Evolutionary conservation across 805 yeast species (phyloP).

Genomic region (Candida dajiaensis): DNA sequence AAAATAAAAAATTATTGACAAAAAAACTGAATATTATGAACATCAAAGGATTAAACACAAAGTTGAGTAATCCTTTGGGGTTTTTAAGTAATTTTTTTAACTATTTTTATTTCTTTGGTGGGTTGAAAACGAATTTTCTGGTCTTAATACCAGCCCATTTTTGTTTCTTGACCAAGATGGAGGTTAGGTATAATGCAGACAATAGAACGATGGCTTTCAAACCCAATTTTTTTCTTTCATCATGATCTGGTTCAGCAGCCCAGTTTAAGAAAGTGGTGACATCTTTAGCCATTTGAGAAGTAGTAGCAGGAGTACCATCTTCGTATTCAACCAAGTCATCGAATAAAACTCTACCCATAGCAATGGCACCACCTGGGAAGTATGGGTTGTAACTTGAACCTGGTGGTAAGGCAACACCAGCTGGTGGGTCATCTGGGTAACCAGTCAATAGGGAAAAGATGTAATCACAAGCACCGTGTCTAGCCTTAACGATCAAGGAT

Average conservation of each 20-base stretch:
- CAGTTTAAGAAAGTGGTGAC: conserved; percentile 93
- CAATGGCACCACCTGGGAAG: conserved; percentile 99
- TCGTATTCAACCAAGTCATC: conserved; percentile 98
- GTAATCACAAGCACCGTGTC: conserved; percentile 97
- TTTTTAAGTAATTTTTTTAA: not conserved
- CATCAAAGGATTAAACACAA: not conserved
- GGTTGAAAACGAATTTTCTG: conserved; percentile 89
- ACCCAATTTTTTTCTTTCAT: conserved; percentile 96
- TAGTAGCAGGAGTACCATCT: conserved; percentile 97
- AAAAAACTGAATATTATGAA: not conserved
- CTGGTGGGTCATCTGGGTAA: conserved; percentile 98
- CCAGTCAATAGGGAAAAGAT: conserved; percentile 94
- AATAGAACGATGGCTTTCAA: conserved; percentile 81
- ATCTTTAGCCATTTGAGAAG: conserved; percentile 99
- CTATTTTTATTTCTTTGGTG: conserved; percentile 64
- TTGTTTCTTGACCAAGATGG: conserved; percentile 94
- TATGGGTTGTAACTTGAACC: conserved; percentile 98
- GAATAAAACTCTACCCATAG: conserved; percentile 97
- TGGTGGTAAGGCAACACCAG: conserved; percentile 88
- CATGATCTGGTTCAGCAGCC: conserved; percentile 98
- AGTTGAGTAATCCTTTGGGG: not conserved
- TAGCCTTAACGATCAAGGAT: conserved; percentile 94
- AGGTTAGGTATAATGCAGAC: conserved; percentile 71
- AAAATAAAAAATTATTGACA: not conserved
- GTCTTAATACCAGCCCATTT: conserved; percentile 96